Evolutionary conservation across 1,284 basidiomycete species (phyloP).

Genomic region (Rhodotorula sp.): DNA sequence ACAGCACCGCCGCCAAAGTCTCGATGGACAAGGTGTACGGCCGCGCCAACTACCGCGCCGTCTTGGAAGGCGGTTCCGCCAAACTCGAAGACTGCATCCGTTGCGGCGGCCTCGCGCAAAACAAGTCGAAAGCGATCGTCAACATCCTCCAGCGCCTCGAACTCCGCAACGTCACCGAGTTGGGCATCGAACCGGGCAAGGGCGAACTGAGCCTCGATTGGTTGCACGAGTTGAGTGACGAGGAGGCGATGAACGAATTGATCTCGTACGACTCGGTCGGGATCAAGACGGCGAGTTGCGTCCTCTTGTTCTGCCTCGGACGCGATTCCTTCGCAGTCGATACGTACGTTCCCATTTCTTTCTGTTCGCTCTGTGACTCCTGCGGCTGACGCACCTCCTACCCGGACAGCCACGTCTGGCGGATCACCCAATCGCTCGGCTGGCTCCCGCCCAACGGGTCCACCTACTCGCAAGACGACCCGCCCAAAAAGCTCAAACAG

Average conservation of each 20-base stretch:
- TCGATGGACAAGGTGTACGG: conserved; percentile 63
- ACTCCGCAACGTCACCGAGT: conserved; percentile 51
- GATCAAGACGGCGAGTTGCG: conserved; percentile 74
- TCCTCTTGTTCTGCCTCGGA: conserved; percentile 71
- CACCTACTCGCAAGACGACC: conserved; percentile 40
- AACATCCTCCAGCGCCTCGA: conserved; percentile 58
- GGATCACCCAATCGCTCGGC: conserved; percentile 63
- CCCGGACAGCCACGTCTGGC: conserved; percentile 57
- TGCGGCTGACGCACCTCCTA: not conserved
- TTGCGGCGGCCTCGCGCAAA: conserved; percentile 69
- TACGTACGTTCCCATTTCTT: conserved; percentile 50
- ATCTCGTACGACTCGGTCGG: conserved; percentile 69
- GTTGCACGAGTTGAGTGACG: conserved; percentile 50
- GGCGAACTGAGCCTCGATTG: conserved; percentile 39
- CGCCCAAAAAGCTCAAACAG: not conserved
- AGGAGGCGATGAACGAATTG: conserved; percentile 65
- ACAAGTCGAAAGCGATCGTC: conserved; percentile 69
- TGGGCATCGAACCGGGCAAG: conserved; percentile 47
- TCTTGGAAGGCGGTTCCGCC: conserved; percentile 57
- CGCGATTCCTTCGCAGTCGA: conserved; percentile 73
- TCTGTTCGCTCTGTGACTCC: not conserved
- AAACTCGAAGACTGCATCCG: conserved; percentile 63
- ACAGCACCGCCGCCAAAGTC: conserved; percentile 64
- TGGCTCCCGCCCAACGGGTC: conserved; percentile 64
- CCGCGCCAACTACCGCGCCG: conserved; percentile 60